Conservation (phyloP, 2,329 filamentous ascomycete genomes). For the Colletotrichum tamarilloi region DNA sequence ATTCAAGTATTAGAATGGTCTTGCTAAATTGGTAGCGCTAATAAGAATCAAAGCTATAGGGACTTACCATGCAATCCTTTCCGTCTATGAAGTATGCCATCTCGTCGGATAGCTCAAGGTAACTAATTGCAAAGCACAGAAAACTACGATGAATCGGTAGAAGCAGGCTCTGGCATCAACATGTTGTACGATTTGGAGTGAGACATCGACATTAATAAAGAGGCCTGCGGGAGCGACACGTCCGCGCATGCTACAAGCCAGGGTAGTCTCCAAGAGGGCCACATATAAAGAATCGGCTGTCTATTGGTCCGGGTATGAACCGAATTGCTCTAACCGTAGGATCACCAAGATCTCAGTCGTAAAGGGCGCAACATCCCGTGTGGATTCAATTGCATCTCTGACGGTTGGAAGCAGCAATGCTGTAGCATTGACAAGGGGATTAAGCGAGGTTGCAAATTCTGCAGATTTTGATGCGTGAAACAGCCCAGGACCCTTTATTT, state of each 20-base stretch:
- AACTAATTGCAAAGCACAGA: not conserved
- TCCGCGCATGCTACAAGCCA: not conserved
- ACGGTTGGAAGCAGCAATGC: conserved; percentile 3
- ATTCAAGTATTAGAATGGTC: not conserved
- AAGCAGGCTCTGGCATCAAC: not conserved
- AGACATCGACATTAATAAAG: not conserved
- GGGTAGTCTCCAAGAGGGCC: not conserved
- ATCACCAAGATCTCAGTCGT: not conserved
- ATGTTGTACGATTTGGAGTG: not conserved
- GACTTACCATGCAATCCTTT: conserved; percentile 40
- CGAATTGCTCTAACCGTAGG: not conserved
- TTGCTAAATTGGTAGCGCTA: not conserved
- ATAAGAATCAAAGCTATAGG: not conserved
- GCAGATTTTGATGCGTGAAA: conserved; percentile 23
- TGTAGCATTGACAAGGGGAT: not conserved
- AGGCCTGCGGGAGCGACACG: not conserved
- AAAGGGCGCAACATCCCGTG: not conserved
- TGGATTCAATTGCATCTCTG: not conserved
- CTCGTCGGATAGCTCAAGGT: not conserved
- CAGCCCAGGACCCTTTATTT: conserved; percentile 28
- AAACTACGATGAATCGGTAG: not conserved
- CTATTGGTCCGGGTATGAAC: conserved; percentile 9
- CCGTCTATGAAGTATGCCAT: conserved; percentile 40
- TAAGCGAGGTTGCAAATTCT: conserved; percentile 5
- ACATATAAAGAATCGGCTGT: not conserved